phyloP scores from a whole-genome alignment of 805 yeast genomes.

The Candida jianshihensis region DNA sequence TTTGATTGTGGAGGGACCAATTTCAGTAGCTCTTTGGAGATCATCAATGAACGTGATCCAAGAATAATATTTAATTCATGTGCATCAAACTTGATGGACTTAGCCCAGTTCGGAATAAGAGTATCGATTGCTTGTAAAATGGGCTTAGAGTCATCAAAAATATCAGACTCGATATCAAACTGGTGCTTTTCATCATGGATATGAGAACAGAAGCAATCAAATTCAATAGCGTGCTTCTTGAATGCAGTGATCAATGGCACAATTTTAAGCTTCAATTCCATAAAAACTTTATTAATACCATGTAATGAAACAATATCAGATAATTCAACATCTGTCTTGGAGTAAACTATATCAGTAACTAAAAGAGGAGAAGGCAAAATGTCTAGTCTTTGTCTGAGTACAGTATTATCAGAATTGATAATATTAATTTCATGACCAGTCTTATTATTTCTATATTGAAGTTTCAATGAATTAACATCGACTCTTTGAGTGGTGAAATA shows the following conservation, averaged over 20 bases:
- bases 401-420: constrained; percentile 10
- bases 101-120: constrained; percentile 19
- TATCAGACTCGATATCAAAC: background rate
- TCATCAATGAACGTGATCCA: constrained; percentile 37
- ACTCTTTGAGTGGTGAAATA: constrained; percentile 9
- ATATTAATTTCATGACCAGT: constrained; percentile 5
- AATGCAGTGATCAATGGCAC: constrained; percentile 4
- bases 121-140: constrained; percentile 11
- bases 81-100: constrained; percentile 4
- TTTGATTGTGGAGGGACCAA: constrained; percentile 26
- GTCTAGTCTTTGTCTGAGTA: constrained; percentile 9
- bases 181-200: background rate
- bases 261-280: constrained; percentile 12
- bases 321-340: constrained; percentile 17
- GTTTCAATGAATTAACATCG: constrained; percentile 9
- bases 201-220: background rate
- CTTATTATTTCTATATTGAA: constrained; percentile 13
- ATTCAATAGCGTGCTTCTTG: constrained; percentile 2
- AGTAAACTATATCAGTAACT: background rate
- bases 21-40: constrained; percentile 33
- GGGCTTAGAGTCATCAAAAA: background rate
- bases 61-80: constrained; percentile 20
- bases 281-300: constrained; percentile 22
- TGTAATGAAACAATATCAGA: constrained; percentile 23
- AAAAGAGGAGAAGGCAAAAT: constrained; percentile 8